Evolutionary conservation across 2,329 filamentous ascomycete genomes (phyloP), one percentile per base, ranked within the genome.

Genomic region (Neocucurbitaria cava): DNA sequence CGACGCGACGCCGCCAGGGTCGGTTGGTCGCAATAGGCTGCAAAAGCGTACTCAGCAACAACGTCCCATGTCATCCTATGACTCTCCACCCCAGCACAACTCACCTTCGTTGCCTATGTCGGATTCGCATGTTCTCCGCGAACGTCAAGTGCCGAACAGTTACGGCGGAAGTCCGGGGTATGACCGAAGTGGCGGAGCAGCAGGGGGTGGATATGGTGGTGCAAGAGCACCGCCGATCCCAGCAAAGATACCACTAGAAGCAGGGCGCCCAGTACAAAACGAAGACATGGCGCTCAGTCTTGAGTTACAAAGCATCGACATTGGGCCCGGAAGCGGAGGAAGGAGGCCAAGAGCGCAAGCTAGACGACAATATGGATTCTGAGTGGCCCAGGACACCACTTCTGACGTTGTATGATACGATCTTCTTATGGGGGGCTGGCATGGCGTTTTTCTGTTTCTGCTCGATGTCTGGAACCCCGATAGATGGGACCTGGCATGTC

Each of bases 181-280:
- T 18, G 59, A 60, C 15, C 48, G 59, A 18, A 63, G 65, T 17
- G 52, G 35, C 17, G 35, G 35, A 18, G 35, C 35, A 18, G 35
- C 15, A 7, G 18, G 8, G 15, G 9, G 24, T 26, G 24, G 31
- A 35, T 24, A 15, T 31, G 26, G 41, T 30, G 23, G n/a, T 20
- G 41, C 58, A 17, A 77, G 72, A 17, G 79, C 77, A 0, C 88
- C 89, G 11, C 85, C 87, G 0, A 82, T 90, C 44, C 89, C 89
- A 3, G 87, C 87, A n/a, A 91, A 91, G 75, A 78, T 91, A 8
- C 87, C 88, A 1, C 73, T 89, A 20, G 69, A 64, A 6, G 43
- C 55, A 35, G 57, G 58, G 1, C 42, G 59, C 31, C 31, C 31
- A 35, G 31, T 35, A 35, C 31, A 35, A 17, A 76, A 72, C 15